A percentile compares a stretch with the other conserved stretches of the same genome.
phyloP scores from a whole-genome alignment of 495 filamentous ascomycete species.

The Aspergillus sclerotioniger region DNA sequence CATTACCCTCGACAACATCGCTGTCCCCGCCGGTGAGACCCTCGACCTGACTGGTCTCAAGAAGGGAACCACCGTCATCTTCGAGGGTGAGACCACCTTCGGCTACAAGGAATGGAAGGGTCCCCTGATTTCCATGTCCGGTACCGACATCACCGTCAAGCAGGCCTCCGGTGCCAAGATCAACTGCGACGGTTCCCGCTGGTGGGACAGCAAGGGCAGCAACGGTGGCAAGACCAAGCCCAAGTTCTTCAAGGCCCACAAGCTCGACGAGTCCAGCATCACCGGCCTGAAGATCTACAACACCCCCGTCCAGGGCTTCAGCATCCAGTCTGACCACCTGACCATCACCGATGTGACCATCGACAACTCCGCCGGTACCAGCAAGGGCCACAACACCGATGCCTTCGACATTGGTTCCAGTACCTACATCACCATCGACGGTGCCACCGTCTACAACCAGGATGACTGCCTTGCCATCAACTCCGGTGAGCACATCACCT shows the following conservation, averaged over 20 bases:
- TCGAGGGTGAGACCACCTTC: conserved; percentile 51
- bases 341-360: conserved; percentile 55
- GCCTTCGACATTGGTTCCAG: conserved; percentile 61
- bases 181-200: conserved; percentile 42
- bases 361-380: conserved; percentile 57
- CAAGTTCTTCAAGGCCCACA: conserved; percentile 50
- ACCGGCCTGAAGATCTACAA: conserved; percentile 50
- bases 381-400: conserved; percentile 63
- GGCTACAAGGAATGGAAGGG: conserved; percentile 55
- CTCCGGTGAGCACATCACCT: conserved; percentile 56
- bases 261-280: conserved; percentile 41
- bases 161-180: conserved; percentile 41
- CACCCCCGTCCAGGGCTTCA: conserved; percentile 62
- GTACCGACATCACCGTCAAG: conserved; percentile 45
- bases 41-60: conserved; percentile 49
- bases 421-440: conserved; percentile 53
- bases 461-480: conserved; percentile 68
- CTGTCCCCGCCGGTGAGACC: conserved; percentile 51
- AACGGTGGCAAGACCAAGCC: conserved; percentile 53
- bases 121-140: conserved; percentile 47
- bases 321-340: conserved; percentile 50
- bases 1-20: conserved; percentile 44
- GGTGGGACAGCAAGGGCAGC: conserved; percentile 47
- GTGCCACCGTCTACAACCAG: conserved; percentile 60
- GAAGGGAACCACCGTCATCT: conserved; percentile 47